phyloP scores from a whole-genome alignment of 495 filamentous ascomycete species.

The Viridothelium virens region DNA sequence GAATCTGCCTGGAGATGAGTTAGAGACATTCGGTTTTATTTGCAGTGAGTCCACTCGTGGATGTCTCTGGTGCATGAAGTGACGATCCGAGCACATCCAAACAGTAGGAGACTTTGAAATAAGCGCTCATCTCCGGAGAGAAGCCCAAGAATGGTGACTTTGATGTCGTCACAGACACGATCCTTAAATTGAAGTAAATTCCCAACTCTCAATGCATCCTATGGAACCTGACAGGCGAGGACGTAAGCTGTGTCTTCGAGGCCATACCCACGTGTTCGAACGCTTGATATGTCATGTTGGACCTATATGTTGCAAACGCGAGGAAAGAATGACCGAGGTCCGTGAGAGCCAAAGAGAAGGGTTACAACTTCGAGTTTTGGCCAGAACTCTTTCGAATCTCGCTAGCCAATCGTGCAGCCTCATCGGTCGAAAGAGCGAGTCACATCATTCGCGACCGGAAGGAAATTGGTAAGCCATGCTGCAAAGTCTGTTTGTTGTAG shows the following conservation, averaged over 20 bases:
- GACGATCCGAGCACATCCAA: neutral
- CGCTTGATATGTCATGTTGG: constrained; percentile 9
- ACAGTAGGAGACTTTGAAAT: neutral
- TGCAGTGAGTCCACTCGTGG: too few relatives aligned
- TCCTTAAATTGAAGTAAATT: neutral
- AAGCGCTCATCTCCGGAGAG: constrained; percentile 15
- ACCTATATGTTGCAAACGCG: constrained; percentile 3
- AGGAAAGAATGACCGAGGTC: neutral
- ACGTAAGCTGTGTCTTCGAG: constrained; percentile 6
- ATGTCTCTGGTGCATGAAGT: neutral
- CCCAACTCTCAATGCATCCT: neutral
- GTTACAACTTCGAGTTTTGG: neutral
- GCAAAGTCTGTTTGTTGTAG: neutral
- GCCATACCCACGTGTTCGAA: constrained; percentile 1
- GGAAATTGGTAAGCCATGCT: neutral
- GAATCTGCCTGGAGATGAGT: too few relatives aligned
- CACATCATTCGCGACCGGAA: neutral
- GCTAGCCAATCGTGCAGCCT: neutral
- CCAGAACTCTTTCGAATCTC: neutral
- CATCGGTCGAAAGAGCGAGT: too few relatives aligned
- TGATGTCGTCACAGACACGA: constrained; percentile 15
- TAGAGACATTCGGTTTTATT: too few relatives aligned
- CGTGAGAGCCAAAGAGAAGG: neutral
- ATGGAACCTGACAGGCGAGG: neutral
- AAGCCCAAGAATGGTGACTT: constrained; percentile 14